Evolutionary conservation across 768 basidiomycete genomes (phyloP).

Genomic region (Lactarius sanguifluus): DNA sequence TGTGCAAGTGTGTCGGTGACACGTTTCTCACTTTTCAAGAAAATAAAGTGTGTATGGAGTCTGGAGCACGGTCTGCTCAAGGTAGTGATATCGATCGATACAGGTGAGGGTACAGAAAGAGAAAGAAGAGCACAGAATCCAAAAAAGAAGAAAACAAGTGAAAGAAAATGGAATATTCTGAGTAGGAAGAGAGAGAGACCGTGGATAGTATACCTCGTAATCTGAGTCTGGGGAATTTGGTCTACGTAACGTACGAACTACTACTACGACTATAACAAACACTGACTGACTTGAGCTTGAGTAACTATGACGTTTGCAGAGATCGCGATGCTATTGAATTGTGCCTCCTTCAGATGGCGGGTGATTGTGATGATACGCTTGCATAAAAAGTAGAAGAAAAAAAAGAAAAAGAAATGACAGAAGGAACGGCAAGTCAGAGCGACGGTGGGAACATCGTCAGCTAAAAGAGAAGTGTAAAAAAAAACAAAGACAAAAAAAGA

Average conservation of each 20-base stretch:
- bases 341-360: slow-evolving; percentile 74
- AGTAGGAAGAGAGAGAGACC: slow-evolving; percentile 7
- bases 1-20: no score
- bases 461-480: slow-evolving; percentile 4
- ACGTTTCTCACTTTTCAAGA: slow-evolving; percentile 10
- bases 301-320: slow-evolving; percentile 29
- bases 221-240: slow-evolving; percentile 12
- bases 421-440: slow-evolving; percentile 1
- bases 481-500: background rate
- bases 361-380: slow-evolving; percentile 33
- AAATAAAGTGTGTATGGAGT: slow-evolving; percentile 13
- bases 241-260: slow-evolving; percentile 27
- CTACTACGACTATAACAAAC: slow-evolving; percentile 24
- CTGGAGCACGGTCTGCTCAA: slow-evolving; percentile 19
- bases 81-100: slow-evolving; percentile 25
- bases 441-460: slow-evolving; percentile 31
- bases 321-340: slow-evolving; percentile 36
- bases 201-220: slow-evolving; percentile 27
- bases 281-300: slow-evolving; percentile 22
- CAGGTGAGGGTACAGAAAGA: slow-evolving; percentile 8
- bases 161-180: slow-evolving; percentile 9
- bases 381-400: slow-evolving; percentile 30
- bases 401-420: slow-evolving; percentile 44
- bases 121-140: slow-evolving; percentile 2
- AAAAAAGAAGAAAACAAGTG: slow-evolving; percentile 3